Evolutionary conservation across 768 basidiomycete genomes (phyloP), one percentile per base, ranked within the genome.

Genomic region (Xanthoconium stramineum): DNA sequence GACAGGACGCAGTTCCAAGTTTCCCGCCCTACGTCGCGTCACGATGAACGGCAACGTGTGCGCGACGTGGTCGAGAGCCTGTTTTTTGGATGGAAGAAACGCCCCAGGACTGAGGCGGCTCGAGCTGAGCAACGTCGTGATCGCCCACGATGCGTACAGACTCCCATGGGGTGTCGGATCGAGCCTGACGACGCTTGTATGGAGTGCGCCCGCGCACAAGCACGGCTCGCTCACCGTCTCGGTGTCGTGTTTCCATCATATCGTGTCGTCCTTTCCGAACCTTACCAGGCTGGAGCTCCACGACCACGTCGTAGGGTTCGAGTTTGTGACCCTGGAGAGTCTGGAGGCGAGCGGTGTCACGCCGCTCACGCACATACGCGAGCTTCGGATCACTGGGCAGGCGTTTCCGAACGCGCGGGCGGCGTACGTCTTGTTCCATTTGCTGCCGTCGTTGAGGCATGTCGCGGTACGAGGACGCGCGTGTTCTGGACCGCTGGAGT

Each of bases 171-270:
- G 53, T 19, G 37, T 29, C 4, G 53, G 62, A 7, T 29, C 46
- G 32, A 64, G 58, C 37, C 35, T 66, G 32, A 66, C 65, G 19
- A 66, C 57, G n/a, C 62, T 66, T 17, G 65, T 67, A 10, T 66
- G 65, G 62, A 32, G 55, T 5, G 62, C 65, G 10, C 57, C 65
- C 3, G 14, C 9, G 3, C 47, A 53, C 37, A 33, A 45, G 3
- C 29, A 45, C 2, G 57, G 57, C 9, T 57, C 65, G 24, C 52
- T 65, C 17, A 19, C 53, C 14, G 53, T 67, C 43, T 57, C 65
- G 1, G 48, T 55, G 30, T 11, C 60, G 5, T 57, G 53, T 24
- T 67, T 66, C 44, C 53, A 66, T 40, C 59, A 52, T 3, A 29
- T 64, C 49, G 44, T 61, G 10, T 52, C 62, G 15, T 66, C 65